Evolutionary conservation across 345 rosid genomes (phyloP), one percentile per base, ranked within the genome.

Genomic region (Dipteronia dyeriana): DNA sequence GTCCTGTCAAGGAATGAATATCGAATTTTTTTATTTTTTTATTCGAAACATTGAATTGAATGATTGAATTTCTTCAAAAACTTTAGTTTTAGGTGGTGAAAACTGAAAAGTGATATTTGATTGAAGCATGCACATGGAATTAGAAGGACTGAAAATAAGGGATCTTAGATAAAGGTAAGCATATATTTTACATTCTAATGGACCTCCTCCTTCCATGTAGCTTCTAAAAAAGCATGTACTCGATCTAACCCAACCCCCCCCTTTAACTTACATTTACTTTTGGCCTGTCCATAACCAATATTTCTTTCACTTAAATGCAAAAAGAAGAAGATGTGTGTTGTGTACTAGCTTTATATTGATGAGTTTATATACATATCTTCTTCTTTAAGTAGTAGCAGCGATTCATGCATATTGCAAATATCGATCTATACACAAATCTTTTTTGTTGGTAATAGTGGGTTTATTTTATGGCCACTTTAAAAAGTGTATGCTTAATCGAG

Each of bases 241-340:
- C 38, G 6, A 34, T 34, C 38, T 34, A 34, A 57, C 43, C 16
- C 49, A 54, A 66, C 66, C 54, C 54, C 54, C 54, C 73, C 38
- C 7, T 0, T 66, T 45, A 26, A 43, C 0, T 38, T 11, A 14
- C 63, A 47, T 61, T 47, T 22, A 34, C 78, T 79, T 68, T 79
- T 79, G 74, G 82, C 75, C 82, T 79, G 78, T 62, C 78, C 63
- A 74, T 0, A 29, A 53, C 23, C 66, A 34, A 34, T 34, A 34
- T 41, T 76, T 22, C 9, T n/a, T 43, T 69, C 57, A 43, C 25
- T 66, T 22, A 2, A 51, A 16, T 41, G 63, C n/a, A 71, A 71
- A 10, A 12, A 9, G 3, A 19, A 23, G 31, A 54, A 34, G 38
- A 26, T 26, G 26, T 26, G 26, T 26, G 26, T 26, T 26, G 38